Conservation (phyloP, 2,329 filamentous ascomycete species). For the Aphanocladium album region DNA sequence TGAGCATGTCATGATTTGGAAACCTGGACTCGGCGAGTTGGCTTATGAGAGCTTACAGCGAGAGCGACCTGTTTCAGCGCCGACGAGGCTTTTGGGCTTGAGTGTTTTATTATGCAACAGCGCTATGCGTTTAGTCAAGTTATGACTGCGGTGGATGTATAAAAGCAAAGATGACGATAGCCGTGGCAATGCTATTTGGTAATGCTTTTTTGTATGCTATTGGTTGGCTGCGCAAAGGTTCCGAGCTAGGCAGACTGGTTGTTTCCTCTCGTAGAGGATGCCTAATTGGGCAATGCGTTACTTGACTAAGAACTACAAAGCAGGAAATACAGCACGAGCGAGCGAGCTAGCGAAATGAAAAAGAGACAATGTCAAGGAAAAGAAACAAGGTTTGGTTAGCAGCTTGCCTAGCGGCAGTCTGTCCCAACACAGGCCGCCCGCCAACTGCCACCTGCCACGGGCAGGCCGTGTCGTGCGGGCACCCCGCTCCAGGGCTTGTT, state of each 20-base stretch:
- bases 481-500: neutral
- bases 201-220: neutral
- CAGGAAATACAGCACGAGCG: neutral
- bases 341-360: too few species aligned
- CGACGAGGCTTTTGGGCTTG: neutral
- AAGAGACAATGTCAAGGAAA: too few species aligned
- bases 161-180: neutral
- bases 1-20: neutral
- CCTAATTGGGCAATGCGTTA: neutral
- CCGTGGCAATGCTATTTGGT: neutral
- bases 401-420: too few species aligned
- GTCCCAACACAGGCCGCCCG: too few species aligned
- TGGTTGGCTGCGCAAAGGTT: neutral
- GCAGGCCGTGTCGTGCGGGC: too few species aligned
- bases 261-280: neutral
- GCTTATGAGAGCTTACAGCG: neutral
- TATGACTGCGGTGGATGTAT: neutral
- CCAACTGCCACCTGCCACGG: too few species aligned
- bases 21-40: neutral
- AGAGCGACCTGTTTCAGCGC: neutral
- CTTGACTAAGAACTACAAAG: neutral
- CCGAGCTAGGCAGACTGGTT: neutral
- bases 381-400: too few species aligned
- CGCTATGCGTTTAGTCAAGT: neutral
- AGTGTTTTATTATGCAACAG: neutral